These are phyloP conservation scores for Sclerotinia minor DNA, from an alignment of 2,329 filamentous ascomycete species.

Conservation along the genomic window DNA sequence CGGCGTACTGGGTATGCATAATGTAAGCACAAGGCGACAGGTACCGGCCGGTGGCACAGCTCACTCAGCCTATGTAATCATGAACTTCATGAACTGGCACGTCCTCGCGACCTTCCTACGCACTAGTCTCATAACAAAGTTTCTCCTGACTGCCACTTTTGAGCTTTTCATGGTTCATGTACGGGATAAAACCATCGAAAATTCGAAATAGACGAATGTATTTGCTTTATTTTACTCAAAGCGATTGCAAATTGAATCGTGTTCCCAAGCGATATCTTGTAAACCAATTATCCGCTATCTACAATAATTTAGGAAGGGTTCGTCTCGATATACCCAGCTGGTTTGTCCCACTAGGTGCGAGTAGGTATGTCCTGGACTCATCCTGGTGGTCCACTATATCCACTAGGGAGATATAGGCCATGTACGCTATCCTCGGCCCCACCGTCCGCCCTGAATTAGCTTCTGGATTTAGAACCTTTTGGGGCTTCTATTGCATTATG, in stretches of 20 bases:
- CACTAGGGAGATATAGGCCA: neutral
- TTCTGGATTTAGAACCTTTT: slow-evolving; percentile 15
- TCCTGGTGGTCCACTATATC: too few relatives aligned
- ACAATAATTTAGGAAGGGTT: neutral
- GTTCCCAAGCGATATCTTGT: neutral
- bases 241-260: slow-evolving; percentile 1
- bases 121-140: neutral
- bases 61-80: neutral
- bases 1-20: neutral
- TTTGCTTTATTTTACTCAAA: slow-evolving; percentile 5
- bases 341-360: neutral
- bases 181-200: neutral
- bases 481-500: neutral
- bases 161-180: neutral
- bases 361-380: too few relatives aligned
- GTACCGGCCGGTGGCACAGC: neutral
- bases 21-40: neutral
- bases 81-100: neutral
- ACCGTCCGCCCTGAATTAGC: neutral
- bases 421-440: slow-evolving; percentile 5
- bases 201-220: neutral
- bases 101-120: neutral
- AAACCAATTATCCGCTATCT: slow-evolving; percentile 17
- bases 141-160: neutral
- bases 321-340: slow-evolving; percentile 1